Evolutionary conservation across 1,284 basidiomycete species (phyloP).

Genomic region (Ustilago sp.): DNA sequence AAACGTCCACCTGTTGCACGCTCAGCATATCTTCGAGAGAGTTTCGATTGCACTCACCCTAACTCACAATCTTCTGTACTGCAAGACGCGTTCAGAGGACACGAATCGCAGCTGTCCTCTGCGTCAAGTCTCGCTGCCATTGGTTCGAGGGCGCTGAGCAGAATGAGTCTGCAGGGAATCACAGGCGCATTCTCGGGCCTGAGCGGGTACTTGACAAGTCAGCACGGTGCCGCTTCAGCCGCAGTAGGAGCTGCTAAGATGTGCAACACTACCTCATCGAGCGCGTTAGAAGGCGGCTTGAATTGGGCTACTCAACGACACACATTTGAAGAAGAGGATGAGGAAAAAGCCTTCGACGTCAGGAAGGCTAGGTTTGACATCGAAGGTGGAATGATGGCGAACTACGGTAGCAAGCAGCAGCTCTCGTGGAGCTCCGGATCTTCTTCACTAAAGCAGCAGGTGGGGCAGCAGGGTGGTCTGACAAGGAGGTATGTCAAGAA

Average conservation of each 20-base stretch:
- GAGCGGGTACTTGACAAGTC: conserved; percentile 54
- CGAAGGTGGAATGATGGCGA: conserved; percentile 1
- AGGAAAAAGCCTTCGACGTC: conserved; percentile 5
- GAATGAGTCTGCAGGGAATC: conserved; percentile 53
- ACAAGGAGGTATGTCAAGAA: conserved; percentile 28
- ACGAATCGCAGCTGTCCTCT: conserved; percentile 21
- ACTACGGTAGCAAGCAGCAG: background rate
- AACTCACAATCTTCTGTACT: background rate
- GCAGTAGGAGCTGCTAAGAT: conserved; percentile 49
- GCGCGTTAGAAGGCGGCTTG: background rate
- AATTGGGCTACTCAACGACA: conserved; percentile 5
- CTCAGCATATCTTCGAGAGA: conserved; percentile 54
- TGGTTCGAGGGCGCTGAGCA: conserved; percentile 44
- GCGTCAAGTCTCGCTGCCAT: conserved; percentile 37
- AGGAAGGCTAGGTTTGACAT: conserved; percentile 11
- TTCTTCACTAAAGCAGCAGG: background rate
- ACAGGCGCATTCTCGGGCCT: conserved; percentile 56
- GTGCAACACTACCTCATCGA: conserved; percentile 27
- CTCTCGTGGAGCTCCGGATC: conserved; percentile 7
- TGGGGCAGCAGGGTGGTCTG: background rate
- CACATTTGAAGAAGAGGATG: conserved; percentile 15
- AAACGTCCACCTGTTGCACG: conserved; percentile 53
- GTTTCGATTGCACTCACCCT: conserved; percentile 30
- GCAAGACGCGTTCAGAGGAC: conserved; percentile 11
- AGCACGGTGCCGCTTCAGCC: conserved; percentile 33